Evolutionary conservation across 1,139 yeast genomes (phyloP).

Genomic region (Yamadazyma oceani): DNA sequence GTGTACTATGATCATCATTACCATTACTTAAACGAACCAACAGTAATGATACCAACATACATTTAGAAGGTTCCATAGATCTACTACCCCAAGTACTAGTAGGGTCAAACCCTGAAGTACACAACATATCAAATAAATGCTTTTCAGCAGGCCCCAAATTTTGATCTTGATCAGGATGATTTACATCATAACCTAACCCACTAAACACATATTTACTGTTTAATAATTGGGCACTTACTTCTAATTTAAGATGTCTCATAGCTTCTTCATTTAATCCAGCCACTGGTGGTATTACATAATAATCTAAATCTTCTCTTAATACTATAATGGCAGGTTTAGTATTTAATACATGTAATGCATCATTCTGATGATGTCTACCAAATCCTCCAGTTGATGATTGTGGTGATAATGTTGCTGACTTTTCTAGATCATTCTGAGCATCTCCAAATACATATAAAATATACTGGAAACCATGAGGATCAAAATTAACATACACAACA

Average conservation of each 20-base stretch:
- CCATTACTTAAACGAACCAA: conserved; percentile 61
- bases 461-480: conserved; percentile 82
- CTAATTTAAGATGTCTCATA: conserved; percentile 65
- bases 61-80: conserved; percentile 78
- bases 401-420: conserved; percentile 28
- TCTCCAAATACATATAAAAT: conserved; percentile 64
- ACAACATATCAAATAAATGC: conserved; percentile 91
- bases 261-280: conserved; percentile 49
- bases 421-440: conserved; percentile 41
- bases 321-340: conserved; percentile 91
- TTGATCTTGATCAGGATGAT: conserved; percentile 27
- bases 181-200: conserved; percentile 56
- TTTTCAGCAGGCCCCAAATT: conserved; percentile 89
- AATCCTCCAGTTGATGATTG: conserved; percentile 15
- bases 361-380: conserved; percentile 22
- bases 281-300: conserved; percentile 80
- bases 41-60: conserved; percentile 83
- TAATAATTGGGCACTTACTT: conserved; percentile 58
- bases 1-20: conserved; percentile 23
- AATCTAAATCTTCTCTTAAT: conserved; percentile 90
- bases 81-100: conserved; percentile 86
- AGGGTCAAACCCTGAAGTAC: conserved; percentile 78
- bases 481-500: conserved; percentile 77
- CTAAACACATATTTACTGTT: conserved; percentile 64
- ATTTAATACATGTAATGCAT: conserved; percentile 52